These are phyloP conservation scores for Teratosphaeria viscida DNA, from an alignment of 2,329 filamentous ascomycete genomes.

Conservation along the genomic window DNA sequence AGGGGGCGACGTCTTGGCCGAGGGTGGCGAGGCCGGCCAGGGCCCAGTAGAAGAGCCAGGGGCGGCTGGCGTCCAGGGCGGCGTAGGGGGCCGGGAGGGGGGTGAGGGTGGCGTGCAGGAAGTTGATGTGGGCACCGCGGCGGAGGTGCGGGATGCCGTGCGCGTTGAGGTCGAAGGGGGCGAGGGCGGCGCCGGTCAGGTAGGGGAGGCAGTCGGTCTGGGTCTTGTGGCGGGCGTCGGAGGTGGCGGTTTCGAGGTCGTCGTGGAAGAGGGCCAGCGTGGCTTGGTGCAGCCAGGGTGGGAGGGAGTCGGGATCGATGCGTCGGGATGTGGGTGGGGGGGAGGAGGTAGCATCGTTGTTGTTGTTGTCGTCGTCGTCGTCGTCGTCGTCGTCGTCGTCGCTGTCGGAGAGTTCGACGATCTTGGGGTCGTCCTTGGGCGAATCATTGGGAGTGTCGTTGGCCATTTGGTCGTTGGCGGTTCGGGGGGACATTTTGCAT, in stretches of 20 bases:
- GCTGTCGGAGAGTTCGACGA: conserved; percentile 14
- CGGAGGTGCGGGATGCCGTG: conserved; percentile 67
- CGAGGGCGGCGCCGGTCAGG: conserved; percentile 25
- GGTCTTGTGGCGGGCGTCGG: conserved; percentile 13
- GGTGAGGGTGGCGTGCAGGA: conserved; percentile 46
- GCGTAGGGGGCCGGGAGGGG: conserved; percentile 61
- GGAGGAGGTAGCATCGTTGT: too few species aligned
- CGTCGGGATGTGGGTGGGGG: conserved; percentile 4
- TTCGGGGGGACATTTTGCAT: conserved; percentile 1
- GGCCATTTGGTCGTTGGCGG: conserved; percentile 22
- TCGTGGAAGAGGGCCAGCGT: conserved; percentile 18
- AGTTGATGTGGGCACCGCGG: conserved; percentile 49
- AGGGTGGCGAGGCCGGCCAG: conserved; percentile 65
- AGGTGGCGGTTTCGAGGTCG: conserved; percentile 14
- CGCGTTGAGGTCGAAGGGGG: conserved; percentile 44
- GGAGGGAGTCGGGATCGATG: conserved; percentile 12
- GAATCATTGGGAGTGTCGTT: background rate
- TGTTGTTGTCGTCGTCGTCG: conserved; percentile 10
- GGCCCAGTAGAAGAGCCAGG: conserved; percentile 94
- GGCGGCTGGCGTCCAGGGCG: conserved; percentile 71
- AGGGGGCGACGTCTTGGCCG: conserved; percentile 59
- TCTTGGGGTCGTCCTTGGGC: background rate
- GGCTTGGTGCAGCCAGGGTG: conserved; percentile 17
- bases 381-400: conserved; percentile 10
- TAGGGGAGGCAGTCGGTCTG: conserved; percentile 18